phyloP scores from a whole-genome alignment of 108 stramenopile genomes.

The Schizochytrium sp. region DNA sequence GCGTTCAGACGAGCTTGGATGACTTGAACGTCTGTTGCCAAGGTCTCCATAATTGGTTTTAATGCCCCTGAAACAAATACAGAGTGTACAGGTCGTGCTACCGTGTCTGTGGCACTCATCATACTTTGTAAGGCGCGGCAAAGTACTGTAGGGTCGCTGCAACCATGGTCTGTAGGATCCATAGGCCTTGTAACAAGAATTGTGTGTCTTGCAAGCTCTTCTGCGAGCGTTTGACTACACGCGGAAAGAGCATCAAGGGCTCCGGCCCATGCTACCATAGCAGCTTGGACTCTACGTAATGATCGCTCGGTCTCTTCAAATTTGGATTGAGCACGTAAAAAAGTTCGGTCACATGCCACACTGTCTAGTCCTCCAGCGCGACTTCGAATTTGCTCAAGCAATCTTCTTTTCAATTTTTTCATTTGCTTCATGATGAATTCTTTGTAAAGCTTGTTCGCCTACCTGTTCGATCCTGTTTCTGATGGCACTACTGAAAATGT shows the following conservation, averaged over 20 bases:
- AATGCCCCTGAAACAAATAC: conserved; percentile 22
- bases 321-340: neutral
- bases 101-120: conserved; percentile 32
- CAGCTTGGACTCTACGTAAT: neutral
- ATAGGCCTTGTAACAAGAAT: conserved; percentile 38
- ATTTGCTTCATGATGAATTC: conserved; percentile 50
- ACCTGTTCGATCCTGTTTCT: neutral
- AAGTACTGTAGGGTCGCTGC: neutral
- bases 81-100: neutral
- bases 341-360: neutral
- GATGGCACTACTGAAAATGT: no score
- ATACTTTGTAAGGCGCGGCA: conserved; percentile 37
- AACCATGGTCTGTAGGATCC: neutral
- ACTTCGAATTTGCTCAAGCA: conserved; percentile 41
- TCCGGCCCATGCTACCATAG: conserved; percentile 55
- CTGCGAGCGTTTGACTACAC: conserved; percentile 54
- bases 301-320: conserved; percentile 17
- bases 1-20: conserved; percentile 6
- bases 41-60: conserved; percentile 7
- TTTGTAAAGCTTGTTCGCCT: neutral
- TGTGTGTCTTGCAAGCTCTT: conserved; percentile 54
- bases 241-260: conserved; percentile 40
- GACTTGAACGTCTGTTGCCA: neutral
- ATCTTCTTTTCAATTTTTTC: conserved; percentile 25
- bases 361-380: neutral